Evolutionary conservation across 139 green algal species (phyloP).

Genomic region (Prasinococcaceae sp.): DNA sequence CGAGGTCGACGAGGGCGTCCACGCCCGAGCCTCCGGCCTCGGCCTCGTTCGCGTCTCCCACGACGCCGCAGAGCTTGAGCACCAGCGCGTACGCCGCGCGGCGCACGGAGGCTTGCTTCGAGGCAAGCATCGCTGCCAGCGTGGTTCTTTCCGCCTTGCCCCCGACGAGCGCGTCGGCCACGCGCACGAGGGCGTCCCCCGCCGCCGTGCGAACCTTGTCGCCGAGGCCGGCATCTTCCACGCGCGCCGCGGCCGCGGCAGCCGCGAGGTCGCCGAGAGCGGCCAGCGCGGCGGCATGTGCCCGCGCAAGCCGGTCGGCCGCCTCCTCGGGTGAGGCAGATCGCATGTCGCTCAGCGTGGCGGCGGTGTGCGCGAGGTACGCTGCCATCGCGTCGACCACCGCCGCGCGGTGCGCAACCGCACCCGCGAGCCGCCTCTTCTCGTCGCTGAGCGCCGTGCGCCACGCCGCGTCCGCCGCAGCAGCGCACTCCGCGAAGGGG

Average conservation of each 20-base stretch:
- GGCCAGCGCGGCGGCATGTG: conserved; percentile 25
- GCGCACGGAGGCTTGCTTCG: no score
- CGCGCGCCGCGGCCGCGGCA: neutral
- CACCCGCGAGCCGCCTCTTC: conserved; percentile 39
- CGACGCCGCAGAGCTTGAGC: no score
- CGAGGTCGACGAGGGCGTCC: no score
- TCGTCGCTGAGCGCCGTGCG: conserved; percentile 32
- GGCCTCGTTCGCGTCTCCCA: no score
- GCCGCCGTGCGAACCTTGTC: no score
- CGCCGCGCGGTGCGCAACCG: no score
- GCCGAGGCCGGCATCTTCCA: neutral
- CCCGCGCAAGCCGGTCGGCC: conserved; percentile 45
- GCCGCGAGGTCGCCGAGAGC: conserved; percentile 30
- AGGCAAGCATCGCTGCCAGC: no score
- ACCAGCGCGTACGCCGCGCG: no score
- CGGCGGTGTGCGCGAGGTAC: neutral
- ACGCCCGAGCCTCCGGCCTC: no score
- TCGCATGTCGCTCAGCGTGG: neutral
- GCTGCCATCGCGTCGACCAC: neutral
- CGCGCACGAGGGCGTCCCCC: no score
- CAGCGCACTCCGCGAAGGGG: conserved; percentile 38
- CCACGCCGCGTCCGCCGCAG: conserved; percentile 27
- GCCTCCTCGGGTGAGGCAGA: conserved; percentile 41
- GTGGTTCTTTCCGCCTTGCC: no score
- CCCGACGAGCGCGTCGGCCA: no score